phyloP scores from a whole-genome alignment of 768 basidiomycete genomes.

The Hirschioporus abietinus region DNA sequence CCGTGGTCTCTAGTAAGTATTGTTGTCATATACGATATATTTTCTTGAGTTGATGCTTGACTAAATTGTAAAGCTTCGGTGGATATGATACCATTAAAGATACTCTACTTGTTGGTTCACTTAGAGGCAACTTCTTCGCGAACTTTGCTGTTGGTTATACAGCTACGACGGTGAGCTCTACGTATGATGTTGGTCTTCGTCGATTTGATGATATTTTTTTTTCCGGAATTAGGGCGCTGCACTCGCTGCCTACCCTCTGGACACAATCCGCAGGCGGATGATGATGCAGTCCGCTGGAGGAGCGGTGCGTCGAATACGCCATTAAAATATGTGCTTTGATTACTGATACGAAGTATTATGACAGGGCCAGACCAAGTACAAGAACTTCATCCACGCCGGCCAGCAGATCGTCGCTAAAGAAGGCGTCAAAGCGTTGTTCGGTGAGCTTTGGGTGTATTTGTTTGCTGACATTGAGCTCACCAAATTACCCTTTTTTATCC shows the following conservation, averaged over 20 bases:
- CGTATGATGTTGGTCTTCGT: no score
- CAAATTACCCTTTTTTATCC: slow-evolving; percentile 27
- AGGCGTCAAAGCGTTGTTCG: slow-evolving; percentile 32
- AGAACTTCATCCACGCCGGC: slow-evolving; percentile 33
- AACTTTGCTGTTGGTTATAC: slow-evolving; percentile 38
- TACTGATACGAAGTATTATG: background rate
- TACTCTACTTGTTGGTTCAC: slow-evolving; percentile 32
- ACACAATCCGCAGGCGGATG: slow-evolving; percentile 41
- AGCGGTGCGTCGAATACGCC: slow-evolving; percentile 15
- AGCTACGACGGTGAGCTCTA: slow-evolving; percentile 30
- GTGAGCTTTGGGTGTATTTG: slow-evolving; percentile 17
- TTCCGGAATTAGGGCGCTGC: slow-evolving; percentile 26
- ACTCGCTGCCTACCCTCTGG: slow-evolving; percentile 36
- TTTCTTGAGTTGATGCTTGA: background rate
- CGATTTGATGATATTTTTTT: slow-evolving; percentile 3
- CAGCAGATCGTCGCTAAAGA: slow-evolving; percentile 37
- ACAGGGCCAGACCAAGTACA: slow-evolving; percentile 30
- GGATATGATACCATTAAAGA: slow-evolving; percentile 37
- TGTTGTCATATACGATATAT: background rate
- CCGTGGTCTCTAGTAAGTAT: slow-evolving; percentile 37
- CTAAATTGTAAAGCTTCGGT: slow-evolving; percentile 29
- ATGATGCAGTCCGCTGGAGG: slow-evolving; percentile 40
- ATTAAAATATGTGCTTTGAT: background rate
- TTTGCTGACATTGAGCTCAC: background rate
- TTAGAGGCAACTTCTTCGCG: slow-evolving; percentile 35